Percentiles rank a stretch among this genome's conserved stretches.
Evolutionary conservation across 2,329 filamentous ascomycete species (phyloP).

Genomic region (Hypoxylon rubiginosum): DNA sequence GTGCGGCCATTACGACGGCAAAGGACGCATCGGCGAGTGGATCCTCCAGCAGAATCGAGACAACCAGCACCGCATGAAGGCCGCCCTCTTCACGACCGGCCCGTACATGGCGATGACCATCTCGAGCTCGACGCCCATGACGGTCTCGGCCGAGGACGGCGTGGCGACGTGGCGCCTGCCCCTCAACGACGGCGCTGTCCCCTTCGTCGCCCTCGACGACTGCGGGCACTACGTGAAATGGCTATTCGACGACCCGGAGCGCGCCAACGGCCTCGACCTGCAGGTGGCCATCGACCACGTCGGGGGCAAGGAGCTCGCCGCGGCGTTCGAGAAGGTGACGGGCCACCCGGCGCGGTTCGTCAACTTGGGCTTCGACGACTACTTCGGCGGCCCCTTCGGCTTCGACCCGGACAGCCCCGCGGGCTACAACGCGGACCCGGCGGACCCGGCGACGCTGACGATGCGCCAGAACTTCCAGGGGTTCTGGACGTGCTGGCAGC

Average conservation of each 20-base stretch:
- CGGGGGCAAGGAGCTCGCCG: constrained; percentile 56
- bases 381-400: constrained; percentile 51
- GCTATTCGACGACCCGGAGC: constrained; percentile 62
- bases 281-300: constrained; percentile 60
- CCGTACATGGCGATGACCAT: constrained; percentile 64
- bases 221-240: constrained; percentile 62
- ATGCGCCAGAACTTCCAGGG: constrained; percentile 63
- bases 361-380: constrained; percentile 54
- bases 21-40: constrained; percentile 61
- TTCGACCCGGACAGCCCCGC: constrained; percentile 47
- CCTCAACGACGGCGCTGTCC: constrained; percentile 56
- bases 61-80: constrained; percentile 58
- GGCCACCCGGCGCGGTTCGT: constrained; percentile 58
- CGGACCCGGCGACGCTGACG: constrained; percentile 54
- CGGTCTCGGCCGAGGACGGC: constrained; percentile 55
- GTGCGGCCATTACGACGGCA: constrained; percentile 63
- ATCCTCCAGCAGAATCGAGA: constrained; percentile 58
- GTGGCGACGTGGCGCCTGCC: constrained; percentile 45
- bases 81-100: constrained; percentile 72
- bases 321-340: constrained; percentile 59
- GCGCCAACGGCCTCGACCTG: constrained; percentile 61
- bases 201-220: constrained; percentile 61
- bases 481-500: constrained; percentile 63
- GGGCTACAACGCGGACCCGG: constrained; percentile 54
- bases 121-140: constrained; percentile 54